Base-by-base conservation (phyloP, 352 stramenopile genomes). In the Aphanomyces stellatus region DNA sequence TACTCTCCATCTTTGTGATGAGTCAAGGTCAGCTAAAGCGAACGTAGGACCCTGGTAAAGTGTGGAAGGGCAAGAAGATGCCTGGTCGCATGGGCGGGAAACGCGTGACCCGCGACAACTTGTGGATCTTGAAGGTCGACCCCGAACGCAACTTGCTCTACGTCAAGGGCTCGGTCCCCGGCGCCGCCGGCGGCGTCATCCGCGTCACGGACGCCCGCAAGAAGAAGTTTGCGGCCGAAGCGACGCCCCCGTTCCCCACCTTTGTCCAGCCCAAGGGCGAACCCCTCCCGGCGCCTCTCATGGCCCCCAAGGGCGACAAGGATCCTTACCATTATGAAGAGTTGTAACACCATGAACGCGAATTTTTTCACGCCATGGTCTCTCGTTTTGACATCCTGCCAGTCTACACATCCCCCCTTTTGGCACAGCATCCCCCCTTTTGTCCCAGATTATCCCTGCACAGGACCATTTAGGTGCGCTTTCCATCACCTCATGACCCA, bases 61-160 rank as follows among this genome's bases (percentile, higher is more conserved):
- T 99, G 8, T 99, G 98, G 72, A 99, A 99, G 80, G 97, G 97
- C 42, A 99, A 99, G 85, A 99, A 99, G 77, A 99, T 99, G 97
- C 87, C 98, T 34, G 98, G 97, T 10, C 89, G 93, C 19, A 98
- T 99, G 91, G 97, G 97, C 62, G 84, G 81, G 48, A 90, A 95
- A 43, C 84, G 85, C 61, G 88, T 98, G 17, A 99, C 97, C 27
- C 88, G 96, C 35, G 95, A 99, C 81, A 99, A 99, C 76, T 78
- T 99, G 3, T 93, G 85, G 83, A 80, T 96, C 53, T 79, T 88
- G 62, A 95, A 96, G 81, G 85, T 97, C 64, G 95, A 98, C 76
- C 78, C 88, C 30, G 74, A 93, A 70, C 87, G 91, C 72, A 96
- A 98, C 72, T 77, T 98, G 57, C 57, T 98, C 25, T 98, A 96